Conservation (phyloP, 441 rosid genomes). For the Omphalea diandra region DNA sequence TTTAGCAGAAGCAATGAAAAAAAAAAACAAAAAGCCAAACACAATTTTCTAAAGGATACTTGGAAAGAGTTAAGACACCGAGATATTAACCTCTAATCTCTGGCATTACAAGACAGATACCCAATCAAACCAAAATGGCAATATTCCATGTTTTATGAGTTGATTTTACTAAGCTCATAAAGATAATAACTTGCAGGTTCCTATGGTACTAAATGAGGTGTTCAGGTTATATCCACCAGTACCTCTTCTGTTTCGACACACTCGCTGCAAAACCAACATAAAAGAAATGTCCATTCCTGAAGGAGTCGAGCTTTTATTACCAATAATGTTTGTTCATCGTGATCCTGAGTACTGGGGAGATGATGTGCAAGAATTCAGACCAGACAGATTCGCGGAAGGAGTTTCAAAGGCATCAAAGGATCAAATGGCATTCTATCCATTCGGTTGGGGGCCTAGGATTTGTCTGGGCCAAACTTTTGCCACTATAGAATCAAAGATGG, state of each 20-base stretch:
- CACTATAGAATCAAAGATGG: slow-evolving; percentile 22
- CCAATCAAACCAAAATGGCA: neutral
- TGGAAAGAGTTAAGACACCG: too few relatives aligned
- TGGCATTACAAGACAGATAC: too few relatives aligned
- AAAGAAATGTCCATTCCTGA: slow-evolving; percentile 22
- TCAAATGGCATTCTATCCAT: slow-evolving; percentile 25
- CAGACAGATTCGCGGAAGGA: slow-evolving; percentile 35
- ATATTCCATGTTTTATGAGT: neutral
- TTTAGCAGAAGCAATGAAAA: too few relatives aligned
- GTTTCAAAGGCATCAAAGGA: slow-evolving; percentile 34
- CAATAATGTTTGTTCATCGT: slow-evolving; percentile 22
- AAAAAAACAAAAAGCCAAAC: too few relatives aligned
- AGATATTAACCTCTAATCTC: too few relatives aligned
- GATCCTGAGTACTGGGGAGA: slow-evolving; percentile 29
- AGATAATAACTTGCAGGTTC: slow-evolving; percentile 7
- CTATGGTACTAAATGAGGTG: slow-evolving; percentile 27
- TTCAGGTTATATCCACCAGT: slow-evolving; percentile 31
- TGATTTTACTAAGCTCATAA: neutral
- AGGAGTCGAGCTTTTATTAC: slow-evolving; percentile 14
- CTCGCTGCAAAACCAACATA: slow-evolving; percentile 4
- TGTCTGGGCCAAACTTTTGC: slow-evolving; percentile 29
- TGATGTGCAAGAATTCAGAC: slow-evolving; percentile 31
- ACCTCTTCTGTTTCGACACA: neutral
- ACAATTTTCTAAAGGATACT: too few relatives aligned
- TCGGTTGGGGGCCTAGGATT: slow-evolving; percentile 30